A percentile compares a stretch with the other conserved stretches of the same genome.
These are phyloP conservation scores for Begonia fuchsioides DNA, from an alignment of 306 rosid genomes.

Conservation along the genomic window DNA sequence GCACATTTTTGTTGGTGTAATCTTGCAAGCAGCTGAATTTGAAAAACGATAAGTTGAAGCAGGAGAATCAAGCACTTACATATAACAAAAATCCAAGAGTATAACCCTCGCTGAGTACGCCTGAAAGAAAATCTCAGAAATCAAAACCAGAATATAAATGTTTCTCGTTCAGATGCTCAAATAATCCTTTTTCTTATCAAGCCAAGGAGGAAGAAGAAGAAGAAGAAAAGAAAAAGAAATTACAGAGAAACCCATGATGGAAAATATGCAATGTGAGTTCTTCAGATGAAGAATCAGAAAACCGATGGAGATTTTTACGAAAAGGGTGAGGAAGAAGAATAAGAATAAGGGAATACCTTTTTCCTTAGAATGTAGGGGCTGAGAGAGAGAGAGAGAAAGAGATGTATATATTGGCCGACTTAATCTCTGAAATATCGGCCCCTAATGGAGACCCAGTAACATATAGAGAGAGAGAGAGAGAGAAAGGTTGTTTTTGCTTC, in stretches of 20 bases:
- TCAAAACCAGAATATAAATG: slow-evolving; percentile 4
- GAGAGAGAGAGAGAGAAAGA: slow-evolving; percentile 13
- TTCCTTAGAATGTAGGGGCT: slow-evolving; percentile 18
- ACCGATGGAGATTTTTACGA: background rate
- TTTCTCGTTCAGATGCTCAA: background rate
- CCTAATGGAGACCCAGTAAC: slow-evolving; percentile 1
- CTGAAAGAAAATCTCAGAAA: slow-evolving; percentile 12
- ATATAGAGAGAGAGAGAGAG: slow-evolving; percentile 14
- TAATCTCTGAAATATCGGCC: slow-evolving; percentile 14
- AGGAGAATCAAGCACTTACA: slow-evolving; percentile 34
- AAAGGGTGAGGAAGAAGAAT: slow-evolving; percentile 1
- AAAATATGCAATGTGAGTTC: background rate
- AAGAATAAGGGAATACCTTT: slow-evolving; percentile 21
- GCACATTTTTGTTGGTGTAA: slow-evolving; percentile 34
- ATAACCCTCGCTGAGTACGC: slow-evolving; percentile 15
- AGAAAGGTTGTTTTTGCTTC: slow-evolving; percentile 12
- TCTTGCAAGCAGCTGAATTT: slow-evolving; percentile 18
- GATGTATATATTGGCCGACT: slow-evolving; percentile 24
- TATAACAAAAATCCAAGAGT: slow-evolving; percentile 21
- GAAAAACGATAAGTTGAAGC: slow-evolving; percentile 16
- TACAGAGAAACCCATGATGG: background rate
- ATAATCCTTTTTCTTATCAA: background rate
- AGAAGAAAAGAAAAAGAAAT: background rate
- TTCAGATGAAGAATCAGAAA: background rate
- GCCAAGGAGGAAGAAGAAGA: background rate